Evolutionary conservation across 1,139 yeast genomes (phyloP), one percentile per base, ranked within the genome.

Genomic region (Yamadazyma taylorii): DNA sequence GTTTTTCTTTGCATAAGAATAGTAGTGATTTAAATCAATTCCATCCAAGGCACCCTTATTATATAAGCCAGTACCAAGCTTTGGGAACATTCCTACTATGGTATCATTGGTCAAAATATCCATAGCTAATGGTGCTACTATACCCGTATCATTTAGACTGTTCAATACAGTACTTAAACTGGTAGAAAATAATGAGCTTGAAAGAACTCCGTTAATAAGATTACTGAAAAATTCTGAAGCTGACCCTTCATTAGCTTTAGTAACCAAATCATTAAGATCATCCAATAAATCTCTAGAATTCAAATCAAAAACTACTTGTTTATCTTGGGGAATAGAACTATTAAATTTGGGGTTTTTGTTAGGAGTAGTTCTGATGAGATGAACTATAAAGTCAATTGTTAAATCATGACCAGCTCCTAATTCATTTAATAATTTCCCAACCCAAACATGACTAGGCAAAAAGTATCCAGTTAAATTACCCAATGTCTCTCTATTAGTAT

Each of bases 141-240:
- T 54, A 4, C 59, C 62, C 9, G 73, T 58, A 33, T 58, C 47
- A 40, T 63, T 63, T 29, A 71, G 50, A 0, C 69, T 73, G 8
- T 33, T 41, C 19, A 69, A 44, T 3, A 69, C 43, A 13, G 60
- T 53, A 11, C 46, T 46, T 14, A 64, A 29, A 13, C 66, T 53
- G 5, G 51, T 46, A 12, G 53, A 40, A 19, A 63, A 54, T 4
- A 64, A 37, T 6, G 53, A 43, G 3, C 69, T 62, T 17, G 49
- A 47, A 11, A 63, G 30, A 9, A 63, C 59, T 6, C 60, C 52
- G 27, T 59, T 58, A 6, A 61, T 41, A 14, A 68, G 37, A 45
- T 69, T 69, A 39, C 52, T 55, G 24, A 69, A 30, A 41, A 71
- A 69, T 4, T 54, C 44, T 30, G 48, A 47, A 2, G 72, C 65